Base-by-base conservation (phyloP, 2,329 filamentous ascomycete genomes). In the Ilyonectria destructans region DNA sequence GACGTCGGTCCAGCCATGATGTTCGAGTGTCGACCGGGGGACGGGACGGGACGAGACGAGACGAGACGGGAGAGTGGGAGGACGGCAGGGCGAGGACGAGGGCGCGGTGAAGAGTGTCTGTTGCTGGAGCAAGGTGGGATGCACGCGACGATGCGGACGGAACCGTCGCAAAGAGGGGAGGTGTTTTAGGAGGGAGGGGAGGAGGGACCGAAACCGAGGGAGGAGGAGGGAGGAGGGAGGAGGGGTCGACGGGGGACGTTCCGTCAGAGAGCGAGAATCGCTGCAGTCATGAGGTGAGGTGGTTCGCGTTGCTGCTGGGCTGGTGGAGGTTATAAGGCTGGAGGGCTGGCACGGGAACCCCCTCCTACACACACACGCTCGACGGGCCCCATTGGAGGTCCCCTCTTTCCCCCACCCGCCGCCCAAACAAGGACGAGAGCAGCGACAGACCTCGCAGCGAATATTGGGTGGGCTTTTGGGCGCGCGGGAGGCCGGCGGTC, bases 1-100 rank as follows among this genome's bases (percentile, higher is more conserved):
- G 88, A 89, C 74, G 84, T 83, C 77, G 88, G 85, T 75, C 88
- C 88, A 77, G 87, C 84, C 88, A 90, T 90, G 69, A 59, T 67
- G 62, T 62, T 69, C 66, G 68, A 64, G 59, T 57, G 62, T 69
- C 62, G 74, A 62, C 62, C 48, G 46, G 43, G 51, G 45, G 61
- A 43, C 40, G 40, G 71, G 58, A 59, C 35, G 37, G 45, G 55
- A 17, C 51, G 51, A 45, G 35, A 17, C 43, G 33, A n/a, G 17
- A 48, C 26, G 54, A 40, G 64, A 67, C 35, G 17, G 33, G 58
- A 45, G 48, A 55, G 61, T 35, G 19, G 60, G 51, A 23, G 21
- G 54, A 40, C 33, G 43, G 19, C 40, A 56, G 13, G 13, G 35
- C 51, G 60, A 33, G 31, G 45, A 15, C 21, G 43, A 60, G 62